Evolutionary conservation across 2,329 filamentous ascomycete genomes (phyloP), one percentile per base, ranked within the genome.

Genomic region (Canariomyces notabilis): DNA sequence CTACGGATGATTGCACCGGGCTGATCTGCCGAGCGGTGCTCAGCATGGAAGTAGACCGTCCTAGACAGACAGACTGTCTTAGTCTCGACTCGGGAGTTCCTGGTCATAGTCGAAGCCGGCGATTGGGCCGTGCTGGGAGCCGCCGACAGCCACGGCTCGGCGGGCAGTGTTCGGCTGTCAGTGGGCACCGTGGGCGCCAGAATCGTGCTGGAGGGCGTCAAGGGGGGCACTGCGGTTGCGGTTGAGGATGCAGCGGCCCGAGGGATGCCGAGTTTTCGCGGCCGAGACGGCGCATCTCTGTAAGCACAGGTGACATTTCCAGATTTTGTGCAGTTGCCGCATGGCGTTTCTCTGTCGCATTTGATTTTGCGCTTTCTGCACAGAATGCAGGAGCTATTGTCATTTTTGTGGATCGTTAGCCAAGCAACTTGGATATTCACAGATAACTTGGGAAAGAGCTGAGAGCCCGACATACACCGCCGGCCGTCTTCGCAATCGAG

Each of bases 341-440:
- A 73, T 0, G 70, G 70, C 3, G 52, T 53, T 19, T 65, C 60
- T 23, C 67, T 61, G 44, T 73, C 64, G 44, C 70, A 73, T n/a
- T 64, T 61, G 14, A 72, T 64, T 50, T 73, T 73, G 40, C 70
- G 67, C n/a, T 59, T 61, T 8, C 70, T 60, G 46, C 70, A 73
- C 5, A 68, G 59, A 7, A 62, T 58, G 46, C 70, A 73, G 1
- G 69, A 67, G 5, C 69, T 69, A 29, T 19, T 11, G 23, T 4
- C 6, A 20, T 26, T 12, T 37, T n/a, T n/a, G n/a, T n/a, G n/a
- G n/a, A n/a, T 16, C 26, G 33, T 29, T 35, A 29, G 16, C 19
- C 39, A 22, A 42, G 6, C 15, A 21, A 34, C 8, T 6, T 9
- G 22, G 31, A 18, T 19, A 29, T 34, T 31, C n/a, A 18, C 31